Base-by-base conservation (phyloP, 768 basidiomycete genomes). In the Podaxis sp. region DNA sequence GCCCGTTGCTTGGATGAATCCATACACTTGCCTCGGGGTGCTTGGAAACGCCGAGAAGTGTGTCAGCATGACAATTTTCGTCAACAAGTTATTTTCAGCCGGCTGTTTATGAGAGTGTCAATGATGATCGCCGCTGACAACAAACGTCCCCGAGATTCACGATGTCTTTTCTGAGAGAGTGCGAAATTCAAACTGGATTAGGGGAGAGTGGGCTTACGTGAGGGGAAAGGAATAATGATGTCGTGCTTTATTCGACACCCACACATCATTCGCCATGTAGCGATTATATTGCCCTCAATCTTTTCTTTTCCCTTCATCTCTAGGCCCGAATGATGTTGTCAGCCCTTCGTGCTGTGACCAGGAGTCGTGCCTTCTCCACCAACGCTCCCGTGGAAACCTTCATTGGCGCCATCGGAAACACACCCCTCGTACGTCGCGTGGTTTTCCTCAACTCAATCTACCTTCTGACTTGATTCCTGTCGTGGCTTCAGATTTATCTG, bases 341-440 rank as follows among this genome's bases (percentile, higher is more conserved):
- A 61, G 72, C 68, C 38, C 68, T 75, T 42, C 74, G 70, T 59
- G 65, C 68, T 52, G 73, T 67, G 61, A 68, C 68, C 54, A 59
- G 65, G 61, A 70, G 66, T 65, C 77, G 74, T 60, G 63, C 70
- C 13, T 78, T 82, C 44, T 73, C 78, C 22, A 79, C 82, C 22
- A 75, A 72, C 46, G 67, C 76, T 24, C 67, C 80, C 17, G 89
- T 88, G 26, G 77, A 90, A 59, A 93, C 96, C 52, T 95, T 99
- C 76, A 86, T 84, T 9, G 93, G 89, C 4, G 88, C 95, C 28
- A 84, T 99, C 49, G 96, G 96, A 65, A 95, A 95, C 76, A 99
- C 96, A 0, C 96, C 96, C 61, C 79, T 98, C 49, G 95, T 96
- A 63, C 70, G 87, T 75, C 8, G 33, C 42, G 52, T 9, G 42